phyloP scores from a whole-genome alignment of 306 rosid species.

The Fagus sylvatica region DNA sequence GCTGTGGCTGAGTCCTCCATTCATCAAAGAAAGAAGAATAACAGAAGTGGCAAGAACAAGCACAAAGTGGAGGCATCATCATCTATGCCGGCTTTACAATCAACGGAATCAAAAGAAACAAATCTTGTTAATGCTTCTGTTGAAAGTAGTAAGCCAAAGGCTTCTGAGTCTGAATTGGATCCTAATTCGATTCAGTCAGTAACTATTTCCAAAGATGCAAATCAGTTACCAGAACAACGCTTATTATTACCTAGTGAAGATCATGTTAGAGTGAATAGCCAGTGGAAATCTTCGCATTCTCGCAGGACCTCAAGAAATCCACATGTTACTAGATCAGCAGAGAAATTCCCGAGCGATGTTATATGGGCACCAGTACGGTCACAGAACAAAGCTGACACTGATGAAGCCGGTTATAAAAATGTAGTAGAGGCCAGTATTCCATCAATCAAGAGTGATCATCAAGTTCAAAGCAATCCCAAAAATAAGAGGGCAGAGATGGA shows the following conservation, averaged over 20 bases:
- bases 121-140: conserved; percentile 33
- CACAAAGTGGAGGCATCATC: conserved; percentile 55
- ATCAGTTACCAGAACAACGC: conserved; percentile 50
- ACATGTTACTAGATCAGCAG: conserved; percentile 58
- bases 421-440: conserved; percentile 49
- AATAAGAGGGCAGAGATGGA: conserved; percentile 94
- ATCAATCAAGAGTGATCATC: conserved; percentile 55
- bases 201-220: conserved; percentile 45
- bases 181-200: conserved; percentile 45
- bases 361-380: conserved; percentile 94
- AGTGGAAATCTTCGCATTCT: conserved; percentile 73
- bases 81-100: conserved; percentile 30
- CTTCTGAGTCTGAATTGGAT: conserved; percentile 46
- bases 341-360: conserved; percentile 65
- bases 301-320: conserved; percentile 65
- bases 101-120: conserved; percentile 46
- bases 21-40: conserved; percentile 64
- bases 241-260: conserved; percentile 52
- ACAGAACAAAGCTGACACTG: conserved; percentile 57
- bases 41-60: conserved; percentile 62
- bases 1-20: conserved; percentile 43
- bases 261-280: conserved; percentile 57
- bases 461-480: conserved; percentile 57
- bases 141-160: conserved; percentile 53
- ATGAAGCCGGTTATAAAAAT: conserved; percentile 52